Base-by-base conservation (phyloP, 163 green algal species). In the Coccomyxa subellipsoidea region DNA sequence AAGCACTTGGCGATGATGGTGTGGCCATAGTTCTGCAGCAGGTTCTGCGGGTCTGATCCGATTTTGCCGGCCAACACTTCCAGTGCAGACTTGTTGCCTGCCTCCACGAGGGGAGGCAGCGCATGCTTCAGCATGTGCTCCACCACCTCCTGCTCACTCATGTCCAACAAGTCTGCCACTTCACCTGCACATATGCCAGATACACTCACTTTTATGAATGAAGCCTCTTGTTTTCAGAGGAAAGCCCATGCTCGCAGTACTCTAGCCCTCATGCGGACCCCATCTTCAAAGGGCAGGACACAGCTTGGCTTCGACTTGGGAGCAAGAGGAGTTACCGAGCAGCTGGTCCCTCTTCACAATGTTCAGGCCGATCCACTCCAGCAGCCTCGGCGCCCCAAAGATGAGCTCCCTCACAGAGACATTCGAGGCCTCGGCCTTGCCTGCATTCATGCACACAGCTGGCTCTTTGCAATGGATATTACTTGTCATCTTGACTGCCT, bases 1-100 rank as follows among this genome's bases (percentile, higher is more conserved):
- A 95, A 78, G 47, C 82, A 77, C n/a, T 92, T 85, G 0, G 92
- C 91, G 7, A 92, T 80, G 3, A 91, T 89, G 69, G 88, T 72
- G 78, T 94, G 84, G 0, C 90, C 86, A 66, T 90, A 77, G 54
- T 90, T 81, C 0, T 82, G 36, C 66, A 94, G 82, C 78, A 95
- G 79, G 23, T 77, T 70, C 0, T 78, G 69, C 31, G 84, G 31
- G 2, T 53, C 59, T 59, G 86, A 69, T 40, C 86, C 89, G n/a
- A 89, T 77, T 66, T 87, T 83, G 0, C 69, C 38, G 2, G 90
- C 87, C 69, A 95, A 85, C 32, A 76, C 80, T 40, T 89, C 83
- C 66, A 93, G 47, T 29, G 77, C 83, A 8, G 54, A 27, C 32
- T 34, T 38, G 72, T 79, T 66, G 27, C 79, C 9, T 4, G 70